A percentile compares a stretch with the other conserved stretches of the same genome.
Conservation (phyloP, 441 rosid species). For the Populus trichocarpa region DNA sequence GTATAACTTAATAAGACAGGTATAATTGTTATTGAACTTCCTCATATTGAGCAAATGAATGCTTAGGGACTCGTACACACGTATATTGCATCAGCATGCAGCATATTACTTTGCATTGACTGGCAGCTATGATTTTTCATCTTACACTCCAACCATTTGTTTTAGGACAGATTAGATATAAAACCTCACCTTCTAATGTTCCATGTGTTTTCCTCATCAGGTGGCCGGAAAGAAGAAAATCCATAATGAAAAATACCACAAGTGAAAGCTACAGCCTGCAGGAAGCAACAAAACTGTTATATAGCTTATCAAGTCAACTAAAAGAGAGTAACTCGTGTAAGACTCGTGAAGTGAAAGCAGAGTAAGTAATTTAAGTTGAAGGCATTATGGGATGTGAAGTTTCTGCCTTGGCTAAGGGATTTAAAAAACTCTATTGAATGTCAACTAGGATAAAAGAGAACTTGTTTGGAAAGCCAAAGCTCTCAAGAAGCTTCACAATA, state of each 20-base stretch:
- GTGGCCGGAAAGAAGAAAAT: conserved; percentile 38
- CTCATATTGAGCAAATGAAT: not conserved
- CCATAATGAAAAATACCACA: conserved; percentile 62
- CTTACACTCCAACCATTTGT: not conserved
- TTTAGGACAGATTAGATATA: not conserved
- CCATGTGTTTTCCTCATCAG: conserved; percentile 50
- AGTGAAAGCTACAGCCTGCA: conserved; percentile 84
- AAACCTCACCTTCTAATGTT: conserved; percentile 54
- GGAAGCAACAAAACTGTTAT: conserved; percentile 13
- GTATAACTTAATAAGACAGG: too few relatives aligned
- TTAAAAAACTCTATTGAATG: not conserved
- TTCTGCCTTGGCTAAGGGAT: not conserved
- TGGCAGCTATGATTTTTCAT: not conserved
- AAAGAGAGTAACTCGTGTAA: conserved; percentile 5
- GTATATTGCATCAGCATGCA: conserved; percentile 1
- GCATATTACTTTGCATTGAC: not conserved
- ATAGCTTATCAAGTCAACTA: not conserved
- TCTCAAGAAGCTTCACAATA: not conserved
- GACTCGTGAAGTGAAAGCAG: not conserved
- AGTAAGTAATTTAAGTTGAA: not conserved
- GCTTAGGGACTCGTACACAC: not conserved
- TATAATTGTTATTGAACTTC: not conserved
- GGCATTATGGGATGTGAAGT: not conserved
- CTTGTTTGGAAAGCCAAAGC: not conserved
- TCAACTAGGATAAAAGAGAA: not conserved